Evolutionary conservation across 352 stramenopile species (phyloP), one percentile per base, ranked within the genome.

Genomic region (Globisporangium okanoganense): DNA sequence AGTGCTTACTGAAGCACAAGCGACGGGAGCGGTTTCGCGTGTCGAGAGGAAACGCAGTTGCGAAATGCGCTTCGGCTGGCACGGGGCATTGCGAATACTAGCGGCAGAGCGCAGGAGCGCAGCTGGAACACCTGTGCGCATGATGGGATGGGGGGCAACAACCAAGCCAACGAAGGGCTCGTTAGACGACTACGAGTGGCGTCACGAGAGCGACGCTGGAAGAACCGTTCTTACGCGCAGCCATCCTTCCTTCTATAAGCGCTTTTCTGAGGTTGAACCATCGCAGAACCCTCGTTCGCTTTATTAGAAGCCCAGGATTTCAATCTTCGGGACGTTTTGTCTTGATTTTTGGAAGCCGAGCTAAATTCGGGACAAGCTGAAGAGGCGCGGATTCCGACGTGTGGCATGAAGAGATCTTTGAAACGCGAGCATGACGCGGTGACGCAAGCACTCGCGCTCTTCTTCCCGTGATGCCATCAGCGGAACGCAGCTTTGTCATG

Each of bases 311-410:
- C 4, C 29, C 8, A 14, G 5, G 4, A 7, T 47, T 0, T 56
- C 43, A 48, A 41, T 22, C 45, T 40, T 62, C 56, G 38, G 38
- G 47, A 54, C 24, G n/a, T 43, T n/a, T 51, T 57, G 12, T 14
- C 24, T 58, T 38, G 58, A 5, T 3, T 8, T 58, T 64, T 64
- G 58, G 52, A 64, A n/a, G 31, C 9, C 1, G 6, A 0, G 7
- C 35, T 44, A 5, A 9, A 31, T 52, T 52, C 40, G 54, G 54
- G 40, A 60, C 54, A 31, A 16, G 3, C 18, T 60, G 54, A 60
- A 60, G 54, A 51, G 54, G n/a, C 40, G 18, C 47, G 20, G 36
- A 64, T 58, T 64, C 58, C 16, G 58, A 64, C 58, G 58, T 64
- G 58, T 22, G 31, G 7, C 27, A 41, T 31, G n/a, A 38, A 22